A percentile compares a stretch with the other conserved stretches of the same genome.
These are phyloP conservation scores for Quercus alba DNA, from an alignment of 306 rosid genomes.

Conservation along the genomic window DNA sequence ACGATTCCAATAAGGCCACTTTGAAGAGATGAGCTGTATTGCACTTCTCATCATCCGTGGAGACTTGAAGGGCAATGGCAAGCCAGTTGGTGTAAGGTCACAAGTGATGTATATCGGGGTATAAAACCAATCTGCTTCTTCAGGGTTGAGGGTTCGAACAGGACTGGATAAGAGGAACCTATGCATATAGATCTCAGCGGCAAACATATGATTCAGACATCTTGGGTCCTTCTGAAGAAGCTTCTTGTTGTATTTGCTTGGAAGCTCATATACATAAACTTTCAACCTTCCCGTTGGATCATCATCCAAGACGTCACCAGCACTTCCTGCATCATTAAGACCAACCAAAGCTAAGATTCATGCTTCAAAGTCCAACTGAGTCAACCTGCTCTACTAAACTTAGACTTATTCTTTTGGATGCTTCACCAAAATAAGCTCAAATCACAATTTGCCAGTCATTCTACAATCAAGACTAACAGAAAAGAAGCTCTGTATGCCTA, in stretches of 20 bases:
- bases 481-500: background rate
- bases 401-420: background rate
- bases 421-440: background rate
- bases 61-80: constrained; percentile 95
- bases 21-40: constrained; percentile 91
- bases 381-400: background rate
- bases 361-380: background rate
- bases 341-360: constrained; percentile 2
- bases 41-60: constrained; percentile 99
- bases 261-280: constrained; percentile 96
- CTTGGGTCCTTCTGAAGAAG: constrained; percentile 94
- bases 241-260: constrained; percentile 97
- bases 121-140: constrained; percentile 99
- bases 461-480: background rate
- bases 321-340: constrained; percentile 73
- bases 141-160: constrained; percentile 94
- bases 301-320: constrained; percentile 97
- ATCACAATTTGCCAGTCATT: background rate
- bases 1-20: constrained; percentile 96
- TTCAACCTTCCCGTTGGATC: constrained; percentile 97
- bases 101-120: constrained; percentile 96
- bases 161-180: constrained; percentile 90
- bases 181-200: constrained; percentile 98
- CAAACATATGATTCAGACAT: constrained; percentile 97
- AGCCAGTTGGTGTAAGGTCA: constrained; percentile 95